phyloP scores from a whole-genome alignment of 768 basidiomycete species.

The Hericium rajendrae region DNA sequence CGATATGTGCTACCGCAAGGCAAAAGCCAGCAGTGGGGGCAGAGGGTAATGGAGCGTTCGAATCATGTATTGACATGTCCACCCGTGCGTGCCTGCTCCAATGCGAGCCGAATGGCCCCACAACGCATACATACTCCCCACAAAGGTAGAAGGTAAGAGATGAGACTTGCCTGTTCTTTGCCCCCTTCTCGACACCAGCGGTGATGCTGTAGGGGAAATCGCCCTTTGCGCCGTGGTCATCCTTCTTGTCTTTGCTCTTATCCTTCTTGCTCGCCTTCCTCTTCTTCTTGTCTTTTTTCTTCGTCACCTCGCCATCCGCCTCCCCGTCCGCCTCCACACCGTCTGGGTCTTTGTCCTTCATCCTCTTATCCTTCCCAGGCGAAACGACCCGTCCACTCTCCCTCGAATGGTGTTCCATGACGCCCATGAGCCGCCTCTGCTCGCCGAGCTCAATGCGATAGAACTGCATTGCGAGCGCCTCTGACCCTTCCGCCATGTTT shows the following conservation, averaged over 20 bases:
- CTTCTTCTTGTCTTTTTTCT: conserved; percentile 7
- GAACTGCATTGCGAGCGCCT: conserved; percentile 85
- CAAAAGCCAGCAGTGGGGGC: too few relatives aligned
- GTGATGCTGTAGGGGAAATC: conserved; percentile 86
- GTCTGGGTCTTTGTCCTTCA: not conserved
- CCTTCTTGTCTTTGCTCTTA: conserved; percentile 9
- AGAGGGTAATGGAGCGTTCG: too few relatives aligned
- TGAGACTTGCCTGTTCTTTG: conserved; percentile 71
- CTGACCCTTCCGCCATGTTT: conserved; percentile 57
- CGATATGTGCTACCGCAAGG: too few relatives aligned
- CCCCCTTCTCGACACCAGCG: conserved; percentile 89
- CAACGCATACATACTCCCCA: too few relatives aligned
- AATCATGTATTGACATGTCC: too few relatives aligned
- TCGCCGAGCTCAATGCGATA: conserved; percentile 89
- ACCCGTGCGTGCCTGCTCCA: too few relatives aligned
- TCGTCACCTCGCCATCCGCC: not conserved
- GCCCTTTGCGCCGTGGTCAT: conserved; percentile 8
- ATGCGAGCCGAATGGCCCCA: too few relatives aligned
- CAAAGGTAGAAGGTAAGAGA: not conserved
- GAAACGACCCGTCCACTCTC: conserved; percentile 33
- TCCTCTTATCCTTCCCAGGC: conserved; percentile 1
- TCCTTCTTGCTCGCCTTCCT: conserved; percentile 16
- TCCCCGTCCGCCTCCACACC: conserved; percentile 5
- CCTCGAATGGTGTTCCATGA: conserved; percentile 84
- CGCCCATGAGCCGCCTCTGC: conserved; percentile 76